Base-by-base conservation (phyloP, 1,139 yeast genomes). In the Tardiomyces digboiensis region DNA sequence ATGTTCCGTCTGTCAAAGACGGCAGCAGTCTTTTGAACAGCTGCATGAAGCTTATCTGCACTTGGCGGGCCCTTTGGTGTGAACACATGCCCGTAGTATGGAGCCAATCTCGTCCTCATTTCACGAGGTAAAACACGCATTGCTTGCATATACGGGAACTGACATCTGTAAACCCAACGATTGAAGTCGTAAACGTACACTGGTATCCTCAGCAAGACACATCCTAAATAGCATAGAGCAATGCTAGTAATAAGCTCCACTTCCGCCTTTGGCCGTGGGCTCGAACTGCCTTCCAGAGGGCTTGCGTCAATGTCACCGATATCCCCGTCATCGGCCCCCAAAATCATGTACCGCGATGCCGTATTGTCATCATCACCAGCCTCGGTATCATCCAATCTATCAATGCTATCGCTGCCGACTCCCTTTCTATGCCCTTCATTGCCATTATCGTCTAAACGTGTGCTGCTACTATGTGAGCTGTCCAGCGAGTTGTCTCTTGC, bases 151-250 rank as follows among this genome's bases (percentile, higher is more conserved):
- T 49, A 54, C 2, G 62, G 62, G 23, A 56, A 45, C 44, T 55
- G 49, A 40, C 46, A 50, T 21, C 55, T 48, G 36, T 55, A 47
- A 7, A 58, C 54, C 64, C 64, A 60, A n/a, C 57, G 53, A 36
- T 49, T 42, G 44, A 60, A 44, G 42, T 60, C 64, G 39, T 52
- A 52, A 2, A 54, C 14, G 44, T 53, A 59, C 21, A 59, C 50
- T 2, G 64, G 63, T 7, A 52, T 21, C 19, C 55, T 45, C 39
- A 60, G 42, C 22, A 55, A 20, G 21, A 51, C 46, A 39, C 60
- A 56, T 7, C 56, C 57, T 19, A 59, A 42, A 26, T 54, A 56
- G 44, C 60, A 55, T 29, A 59, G 43, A n/a, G 49, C 44, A 2
- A 52, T 46, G 4, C 52, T 49, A 38, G 52, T 48, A 1, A 47